Percentiles rank a stretch among this genome's conserved stretches.
These are phyloP conservation scores for Fusarium sp. DNA, from an alignment of 2,329 filamentous ascomycete genomes.

Conservation along the genomic window DNA sequence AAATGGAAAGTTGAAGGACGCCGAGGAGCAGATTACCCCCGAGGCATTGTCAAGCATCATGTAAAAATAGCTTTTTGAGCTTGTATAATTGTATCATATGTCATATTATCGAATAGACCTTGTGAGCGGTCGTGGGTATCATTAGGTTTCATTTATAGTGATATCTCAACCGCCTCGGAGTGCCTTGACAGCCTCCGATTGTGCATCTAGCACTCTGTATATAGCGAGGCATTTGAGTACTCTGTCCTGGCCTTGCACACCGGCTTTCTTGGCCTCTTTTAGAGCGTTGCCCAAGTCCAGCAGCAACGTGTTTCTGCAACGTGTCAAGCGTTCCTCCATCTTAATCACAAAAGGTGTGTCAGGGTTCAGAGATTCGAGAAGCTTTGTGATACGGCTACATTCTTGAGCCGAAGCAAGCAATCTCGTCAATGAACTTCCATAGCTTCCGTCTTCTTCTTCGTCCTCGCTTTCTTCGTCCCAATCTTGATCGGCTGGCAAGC, in stretches of 20 bases:
- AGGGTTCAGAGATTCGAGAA: constrained; percentile 62
- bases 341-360: constrained; percentile 65
- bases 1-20: constrained; percentile 80
- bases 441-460: constrained; percentile 54
- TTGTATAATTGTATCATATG: constrained; percentile 58
- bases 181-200: constrained; percentile 65
- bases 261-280: constrained; percentile 60
- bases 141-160: constrained; percentile 44
- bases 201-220: constrained; percentile 66
- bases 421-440: constrained; percentile 63
- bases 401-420: constrained; percentile 62
- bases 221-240: constrained; percentile 66
- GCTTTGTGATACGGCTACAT: constrained; percentile 57
- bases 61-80: constrained; percentile 54
- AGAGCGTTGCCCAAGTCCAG: constrained; percentile 67
- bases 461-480: constrained; percentile 59
- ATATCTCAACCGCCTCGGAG: constrained; percentile 56
- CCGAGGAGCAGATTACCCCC: constrained; percentile 67
- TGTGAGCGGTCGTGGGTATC: constrained; percentile 49
- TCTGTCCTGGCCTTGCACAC: constrained; percentile 58
- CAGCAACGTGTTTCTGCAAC: constrained; percentile 69
- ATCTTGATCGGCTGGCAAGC: constrained; percentile 48
- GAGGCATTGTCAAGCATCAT: constrained; percentile 67
- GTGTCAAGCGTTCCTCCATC: constrained; percentile 64
- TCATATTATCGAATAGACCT: constrained; percentile 48